Evolutionary conservation across 345 rosid species (phyloP).

Genomic region (Physaria fendleri): DNA sequence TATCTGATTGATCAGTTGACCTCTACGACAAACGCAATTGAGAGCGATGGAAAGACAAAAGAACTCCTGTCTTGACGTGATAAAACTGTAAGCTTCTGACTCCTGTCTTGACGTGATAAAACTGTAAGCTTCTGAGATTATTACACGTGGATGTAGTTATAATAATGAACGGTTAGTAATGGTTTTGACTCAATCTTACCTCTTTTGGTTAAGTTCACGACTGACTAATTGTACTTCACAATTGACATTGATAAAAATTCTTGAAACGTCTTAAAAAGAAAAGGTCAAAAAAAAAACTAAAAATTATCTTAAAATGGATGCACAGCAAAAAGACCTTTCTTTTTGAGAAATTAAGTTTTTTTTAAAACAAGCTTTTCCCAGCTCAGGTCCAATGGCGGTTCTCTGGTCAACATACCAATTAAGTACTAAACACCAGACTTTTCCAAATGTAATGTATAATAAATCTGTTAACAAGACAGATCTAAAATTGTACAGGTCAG

Average conservation of each 20-base stretch:
- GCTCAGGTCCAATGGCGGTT: slow-evolving; percentile 57
- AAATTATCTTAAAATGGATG: too few species aligned
- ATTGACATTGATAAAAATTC: background rate
- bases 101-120: too few species aligned
- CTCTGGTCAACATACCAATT: slow-evolving; percentile 46
- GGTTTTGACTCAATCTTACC: slow-evolving; percentile 17
- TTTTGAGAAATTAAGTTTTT: too few species aligned
- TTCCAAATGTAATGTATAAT: too few species aligned
- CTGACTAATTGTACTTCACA: background rate
- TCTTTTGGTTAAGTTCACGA: slow-evolving; percentile 15
- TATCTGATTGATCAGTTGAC: slow-evolving; percentile 62
- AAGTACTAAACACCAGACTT: slow-evolving; percentile 51
- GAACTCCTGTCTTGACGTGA: slow-evolving; percentile 43
- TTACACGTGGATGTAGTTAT: slow-evolving; percentile 36
- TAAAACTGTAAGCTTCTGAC: too few species aligned
- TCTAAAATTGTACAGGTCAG: slow-evolving; percentile 25
- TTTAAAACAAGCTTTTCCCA: slow-evolving; percentile 26
- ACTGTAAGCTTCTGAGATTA: slow-evolving; percentile 15
- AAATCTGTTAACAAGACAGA: background rate
- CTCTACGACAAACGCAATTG: slow-evolving; percentile 29
- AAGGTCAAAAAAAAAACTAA: background rate
- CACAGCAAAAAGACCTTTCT: too few species aligned
- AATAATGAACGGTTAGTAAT: slow-evolving; percentile 2
- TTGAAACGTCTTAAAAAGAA: background rate
- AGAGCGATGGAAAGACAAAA: slow-evolving; percentile 21